Base-by-base conservation (phyloP, 1,284 basidiomycete genomes). In the Sporisorium graminicola region DNA sequence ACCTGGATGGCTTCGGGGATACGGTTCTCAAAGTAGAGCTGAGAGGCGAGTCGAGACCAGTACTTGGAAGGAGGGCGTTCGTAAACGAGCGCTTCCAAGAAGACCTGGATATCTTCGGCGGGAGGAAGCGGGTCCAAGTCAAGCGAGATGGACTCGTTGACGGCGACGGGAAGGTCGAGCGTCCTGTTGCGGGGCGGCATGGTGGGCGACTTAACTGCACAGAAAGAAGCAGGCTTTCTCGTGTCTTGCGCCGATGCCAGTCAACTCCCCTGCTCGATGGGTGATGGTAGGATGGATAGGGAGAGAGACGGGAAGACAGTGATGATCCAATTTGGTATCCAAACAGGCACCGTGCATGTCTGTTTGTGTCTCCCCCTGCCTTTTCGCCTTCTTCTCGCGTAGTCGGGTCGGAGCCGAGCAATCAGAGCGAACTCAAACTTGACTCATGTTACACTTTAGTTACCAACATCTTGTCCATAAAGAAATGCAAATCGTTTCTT, bases 61-160 rank as follows among this genome's bases (percentile, higher is more conserved):
- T 77, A 80, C 47, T 66, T 73, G 42, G 78, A 71, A 13, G 73
- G 62, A 35, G 80, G 77, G 42, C 73, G 73, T 53, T 82, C 80
- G 49, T 79, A 79, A 40, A 62, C 70, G 61, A 82, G 77, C 31
- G 78, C 74, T 42, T 81, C 80, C 55, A 82, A 60, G 62, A 80
- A 79, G 53, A 82, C 76, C 49, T 80, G 75, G 40, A 80, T 60
- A 58, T 82, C 80, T 40, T 82, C 80, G 22, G 78, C 56, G 18
- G 74, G 69, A 35, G 80, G 80, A 20, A 82, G 74, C 20, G 80
- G 80, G 55, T 82, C 80, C 51, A 82, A 69, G 22, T 80, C 77
- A 24, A 82, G 75, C 57, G 69, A 75, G 57, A 82, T 73, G 58
- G 74, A 77, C 71, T 78, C 76, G 57, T 82, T 79, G 47, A 71